Conservation (phyloP, 306 rosid genomes). For the Corylus avellana region DNA sequence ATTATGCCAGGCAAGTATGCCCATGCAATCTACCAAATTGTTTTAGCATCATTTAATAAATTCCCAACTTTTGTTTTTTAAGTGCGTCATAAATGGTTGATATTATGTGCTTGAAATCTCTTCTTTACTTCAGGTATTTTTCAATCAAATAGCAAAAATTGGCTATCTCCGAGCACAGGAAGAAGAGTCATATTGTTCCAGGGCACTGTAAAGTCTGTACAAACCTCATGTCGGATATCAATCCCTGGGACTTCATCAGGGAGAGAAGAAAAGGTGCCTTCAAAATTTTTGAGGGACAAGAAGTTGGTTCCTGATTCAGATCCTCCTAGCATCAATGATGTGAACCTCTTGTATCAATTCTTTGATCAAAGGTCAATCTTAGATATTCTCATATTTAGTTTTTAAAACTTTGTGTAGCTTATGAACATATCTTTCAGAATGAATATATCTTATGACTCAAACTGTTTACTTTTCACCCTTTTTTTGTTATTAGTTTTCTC, state of each 20-base stretch:
- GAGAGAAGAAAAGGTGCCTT: slow-evolving; percentile 34
- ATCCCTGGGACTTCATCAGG: slow-evolving; percentile 43
- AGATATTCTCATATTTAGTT: background rate
- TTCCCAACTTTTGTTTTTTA: background rate
- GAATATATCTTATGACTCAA: background rate
- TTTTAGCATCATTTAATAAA: background rate
- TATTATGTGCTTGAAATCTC: background rate
- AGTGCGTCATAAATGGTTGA: slow-evolving; percentile 6
- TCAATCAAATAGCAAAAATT: slow-evolving; percentile 33
- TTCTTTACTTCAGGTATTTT: slow-evolving; percentile 35
- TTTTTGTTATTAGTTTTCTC: slow-evolving; percentile 11
- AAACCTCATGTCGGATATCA: slow-evolving; percentile 53
- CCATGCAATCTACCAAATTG: background rate
- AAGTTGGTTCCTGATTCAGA: slow-evolving; percentile 75
- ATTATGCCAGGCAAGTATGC: slow-evolving; percentile 57
- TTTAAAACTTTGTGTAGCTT: background rate
- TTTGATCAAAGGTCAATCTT: slow-evolving; percentile 61
- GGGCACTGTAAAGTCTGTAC: slow-evolving; percentile 44
- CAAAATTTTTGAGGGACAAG: slow-evolving; percentile 50
- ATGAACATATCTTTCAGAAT: slow-evolving; percentile 3
- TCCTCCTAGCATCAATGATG: slow-evolving; percentile 76
- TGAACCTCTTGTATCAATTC: slow-evolving; percentile 64
- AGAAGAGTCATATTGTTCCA: slow-evolving; percentile 41
- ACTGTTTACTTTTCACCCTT: background rate
- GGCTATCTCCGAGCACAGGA: slow-evolving; percentile 36